Conservation (phyloP, 192 early-diverging fungal species). For the Jimgerdemannia flammicorona region DNA sequence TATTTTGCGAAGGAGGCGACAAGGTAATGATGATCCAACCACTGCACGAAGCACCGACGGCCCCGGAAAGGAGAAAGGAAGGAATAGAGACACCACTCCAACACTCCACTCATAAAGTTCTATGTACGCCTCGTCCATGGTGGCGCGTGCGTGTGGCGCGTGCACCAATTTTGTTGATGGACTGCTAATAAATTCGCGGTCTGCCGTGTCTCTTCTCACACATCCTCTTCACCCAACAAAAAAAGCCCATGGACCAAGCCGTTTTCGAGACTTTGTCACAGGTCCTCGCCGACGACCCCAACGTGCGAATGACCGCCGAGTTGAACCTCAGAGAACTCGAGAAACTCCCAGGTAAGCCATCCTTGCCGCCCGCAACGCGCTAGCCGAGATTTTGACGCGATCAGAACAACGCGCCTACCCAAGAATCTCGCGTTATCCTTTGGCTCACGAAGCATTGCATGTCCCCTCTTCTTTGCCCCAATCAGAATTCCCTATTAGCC, state of each 20-base stretch:
- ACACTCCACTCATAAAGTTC: too few relatives aligned
- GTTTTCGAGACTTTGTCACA: constrained; percentile 69
- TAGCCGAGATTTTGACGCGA: not conserved
- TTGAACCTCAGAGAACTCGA: constrained; percentile 62
- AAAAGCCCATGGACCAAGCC: constrained; percentile 60
- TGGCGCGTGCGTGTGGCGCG: not conserved
- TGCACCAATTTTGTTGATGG: not conserved
- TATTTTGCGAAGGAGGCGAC: too few relatives aligned
- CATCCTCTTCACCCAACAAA: not conserved
- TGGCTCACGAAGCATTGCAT: not conserved
- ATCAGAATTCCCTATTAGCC: constrained; percentile 64
- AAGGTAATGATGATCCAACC: too few relatives aligned
- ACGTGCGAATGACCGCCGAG: constrained; percentile 65
- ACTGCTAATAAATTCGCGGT: not conserved
- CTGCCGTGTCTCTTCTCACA: not conserved
- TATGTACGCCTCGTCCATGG: too few relatives aligned
- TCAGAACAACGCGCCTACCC: too few relatives aligned
- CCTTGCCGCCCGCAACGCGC: not conserved
- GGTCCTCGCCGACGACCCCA: constrained; percentile 63
- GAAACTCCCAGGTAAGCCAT: constrained; percentile 50
- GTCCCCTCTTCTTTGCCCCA: not conserved
- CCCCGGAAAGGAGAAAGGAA: too few relatives aligned
- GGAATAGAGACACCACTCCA: too few relatives aligned
- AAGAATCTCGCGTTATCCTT: too few relatives aligned
- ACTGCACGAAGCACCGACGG: too few relatives aligned